phyloP scores from a whole-genome alignment of 139 green algal genomes.

The Parachlorella kessleri region DNA sequence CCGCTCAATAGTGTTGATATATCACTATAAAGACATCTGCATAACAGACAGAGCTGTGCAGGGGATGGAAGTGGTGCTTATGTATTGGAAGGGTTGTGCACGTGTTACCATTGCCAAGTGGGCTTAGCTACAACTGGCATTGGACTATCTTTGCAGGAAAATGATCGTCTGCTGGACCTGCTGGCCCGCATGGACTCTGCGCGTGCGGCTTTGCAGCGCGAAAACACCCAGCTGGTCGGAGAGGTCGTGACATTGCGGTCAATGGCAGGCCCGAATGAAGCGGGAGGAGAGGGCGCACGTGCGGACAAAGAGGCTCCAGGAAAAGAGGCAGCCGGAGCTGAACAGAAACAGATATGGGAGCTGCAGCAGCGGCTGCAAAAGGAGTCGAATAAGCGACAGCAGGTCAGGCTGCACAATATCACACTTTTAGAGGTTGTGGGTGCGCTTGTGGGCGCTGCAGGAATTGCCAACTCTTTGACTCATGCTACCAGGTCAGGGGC shows the following conservation, averaged over 20 bases:
- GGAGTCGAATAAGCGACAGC: background rate
- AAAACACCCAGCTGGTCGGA: background rate
- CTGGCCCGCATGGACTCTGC: constrained; percentile 21
- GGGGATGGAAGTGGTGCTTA: background rate
- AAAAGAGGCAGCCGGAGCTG: background rate
- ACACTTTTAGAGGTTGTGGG: no score
- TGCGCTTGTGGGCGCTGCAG: no score
- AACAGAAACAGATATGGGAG: background rate
- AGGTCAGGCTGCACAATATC: no score
- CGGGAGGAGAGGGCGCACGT: no score
- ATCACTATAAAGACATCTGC: background rate
- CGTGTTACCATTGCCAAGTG: background rate
- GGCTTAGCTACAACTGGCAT: no score
- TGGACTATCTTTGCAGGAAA: constrained; percentile 7
- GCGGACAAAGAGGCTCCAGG: background rate
- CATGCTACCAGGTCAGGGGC: no score
- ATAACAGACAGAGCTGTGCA: background rate
- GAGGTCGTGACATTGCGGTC: background rate
- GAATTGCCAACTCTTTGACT: no score
- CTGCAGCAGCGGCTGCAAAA: background rate
- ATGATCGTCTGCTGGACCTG: constrained; percentile 22
- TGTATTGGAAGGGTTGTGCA: background rate
- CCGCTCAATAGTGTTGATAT: background rate
- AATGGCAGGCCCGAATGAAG: no score
- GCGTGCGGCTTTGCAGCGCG: background rate